Percentiles rank a stretch among this genome's conserved stretches.
phyloP scores from a whole-genome alignment of 352 stramenopile genomes.

The Pythium dissimile region DNA sequence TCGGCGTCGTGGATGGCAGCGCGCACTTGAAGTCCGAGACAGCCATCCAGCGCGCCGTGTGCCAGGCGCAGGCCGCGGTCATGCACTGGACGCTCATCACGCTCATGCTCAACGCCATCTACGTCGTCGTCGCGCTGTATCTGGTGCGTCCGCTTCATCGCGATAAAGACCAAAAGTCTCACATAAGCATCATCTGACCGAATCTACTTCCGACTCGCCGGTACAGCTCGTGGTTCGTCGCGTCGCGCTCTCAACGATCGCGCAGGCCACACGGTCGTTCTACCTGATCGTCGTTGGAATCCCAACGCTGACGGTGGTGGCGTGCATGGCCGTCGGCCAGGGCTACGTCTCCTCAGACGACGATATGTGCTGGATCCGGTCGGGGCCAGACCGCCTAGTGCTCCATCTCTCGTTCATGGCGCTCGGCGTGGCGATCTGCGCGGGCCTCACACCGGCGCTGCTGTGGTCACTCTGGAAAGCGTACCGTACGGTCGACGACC shows the following conservation, averaged over 20 bases:
- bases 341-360: slow-evolving; percentile 20
- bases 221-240: slow-evolving; percentile 24
- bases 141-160: slow-evolving; percentile 7
- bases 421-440: slow-evolving; percentile 19
- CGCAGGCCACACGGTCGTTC: slow-evolving; percentile 9
- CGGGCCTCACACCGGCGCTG: slow-evolving; percentile 8
- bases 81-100: slow-evolving; percentile 17
- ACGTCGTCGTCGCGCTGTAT: slow-evolving; percentile 15
- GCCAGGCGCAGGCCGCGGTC: slow-evolving; percentile 8
- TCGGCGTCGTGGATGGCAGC: slow-evolving; percentile 7
- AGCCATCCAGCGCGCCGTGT: not conserved
- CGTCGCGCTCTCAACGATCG: slow-evolving; percentile 17
- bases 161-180: too few species aligned
- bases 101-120: slow-evolving; percentile 23
- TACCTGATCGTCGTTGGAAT: slow-evolving; percentile 20
- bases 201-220: too few species aligned
- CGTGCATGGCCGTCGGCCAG: slow-evolving; percentile 17
- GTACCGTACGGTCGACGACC: slow-evolving; percentile 18
- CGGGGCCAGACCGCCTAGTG: slow-evolving; percentile 22
- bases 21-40: not conserved
- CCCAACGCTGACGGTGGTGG: slow-evolving; percentile 14
- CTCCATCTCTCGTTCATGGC: slow-evolving; percentile 30
- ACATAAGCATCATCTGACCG: too few species aligned
- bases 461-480: slow-evolving; percentile 21
- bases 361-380: slow-evolving; percentile 31